Percentiles rank a stretch among this genome's conserved stretches.
Evolutionary conservation across 305 asterid genomes (phyloP).

Genomic region (Coffea humblotiana): DNA sequence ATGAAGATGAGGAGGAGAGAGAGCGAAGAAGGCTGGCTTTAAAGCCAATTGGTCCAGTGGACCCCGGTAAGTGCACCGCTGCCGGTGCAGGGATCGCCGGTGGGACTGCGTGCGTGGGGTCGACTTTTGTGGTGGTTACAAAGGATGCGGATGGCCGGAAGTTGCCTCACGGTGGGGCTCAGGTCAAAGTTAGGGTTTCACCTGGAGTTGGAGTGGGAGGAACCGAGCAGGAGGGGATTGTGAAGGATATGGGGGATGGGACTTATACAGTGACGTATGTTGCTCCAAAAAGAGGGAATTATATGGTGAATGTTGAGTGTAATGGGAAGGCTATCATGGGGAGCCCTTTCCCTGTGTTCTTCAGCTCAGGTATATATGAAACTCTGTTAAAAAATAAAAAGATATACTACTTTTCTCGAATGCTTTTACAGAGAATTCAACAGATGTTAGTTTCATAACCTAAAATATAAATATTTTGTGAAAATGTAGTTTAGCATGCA

Average conservation of each 20-base stretch:
- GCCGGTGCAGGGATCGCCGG: constrained; percentile 94
- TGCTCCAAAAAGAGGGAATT: constrained; percentile 88
- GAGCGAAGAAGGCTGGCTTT: constrained; percentile 42
- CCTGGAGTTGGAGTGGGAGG: constrained; percentile 96
- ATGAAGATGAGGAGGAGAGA: constrained; percentile 56
- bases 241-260: constrained; percentile 94
- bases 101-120: constrained; percentile 81
- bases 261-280: constrained; percentile 81
- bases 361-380: constrained; percentile 64
- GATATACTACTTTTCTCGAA: background rate
- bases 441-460: background rate
- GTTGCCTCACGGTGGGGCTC: constrained; percentile 84
- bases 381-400: too few species aligned
- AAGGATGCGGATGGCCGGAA: constrained; percentile 82
- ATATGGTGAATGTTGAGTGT: constrained; percentile 95
- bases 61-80: constrained; percentile 85
- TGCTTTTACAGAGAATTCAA: background rate
- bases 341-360: constrained; percentile 97
- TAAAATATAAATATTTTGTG: too few species aligned
- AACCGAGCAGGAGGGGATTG: constrained; percentile 74
- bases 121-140: constrained; percentile 72
- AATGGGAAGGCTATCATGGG: constrained; percentile 93
- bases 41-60: constrained; percentile 73
- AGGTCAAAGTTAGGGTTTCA: constrained; percentile 67
- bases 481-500: background rate